phyloP scores from a whole-genome alignment of 2,329 filamentous ascomycete genomes.

The Paraphoma sp. region DNA sequence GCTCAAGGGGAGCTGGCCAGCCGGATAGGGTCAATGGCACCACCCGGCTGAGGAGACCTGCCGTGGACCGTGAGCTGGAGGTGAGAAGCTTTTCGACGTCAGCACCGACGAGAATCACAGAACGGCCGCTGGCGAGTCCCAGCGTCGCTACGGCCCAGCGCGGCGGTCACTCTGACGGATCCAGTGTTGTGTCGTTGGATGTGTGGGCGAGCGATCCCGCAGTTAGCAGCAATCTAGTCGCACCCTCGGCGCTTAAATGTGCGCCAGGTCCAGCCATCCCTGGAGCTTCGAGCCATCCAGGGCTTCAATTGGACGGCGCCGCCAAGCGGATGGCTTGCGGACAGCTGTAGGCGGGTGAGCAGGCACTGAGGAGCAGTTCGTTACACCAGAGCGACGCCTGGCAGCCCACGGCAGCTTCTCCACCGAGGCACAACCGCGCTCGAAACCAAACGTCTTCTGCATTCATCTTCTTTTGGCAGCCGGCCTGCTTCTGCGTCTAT shows the following conservation, averaged over 20 bases:
- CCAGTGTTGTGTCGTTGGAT: constrained; percentile 22
- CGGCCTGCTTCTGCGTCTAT: constrained; percentile 27
- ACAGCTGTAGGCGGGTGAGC: constrained; percentile 15
- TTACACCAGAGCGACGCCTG: constrained; percentile 14
- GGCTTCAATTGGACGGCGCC: constrained; percentile 13
- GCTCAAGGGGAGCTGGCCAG: constrained; percentile 2
- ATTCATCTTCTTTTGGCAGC: constrained; percentile 26
- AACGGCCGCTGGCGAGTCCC: background rate
- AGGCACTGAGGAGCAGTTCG: constrained; percentile 11
- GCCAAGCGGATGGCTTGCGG: constrained; percentile 13
- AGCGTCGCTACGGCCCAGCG: constrained; percentile 1
- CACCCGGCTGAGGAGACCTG: background rate
- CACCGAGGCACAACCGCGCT: constrained; percentile 16
- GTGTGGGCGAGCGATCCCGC: constrained; percentile 12
- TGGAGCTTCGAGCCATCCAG: constrained; percentile 7
- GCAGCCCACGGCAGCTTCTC: constrained; percentile 4
- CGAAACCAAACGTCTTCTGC: constrained; percentile 24
- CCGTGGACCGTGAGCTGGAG: background rate
- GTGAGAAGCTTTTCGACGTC: background rate
- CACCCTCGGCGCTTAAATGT: constrained; percentile 20
- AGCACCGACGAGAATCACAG: background rate
- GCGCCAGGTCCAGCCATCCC: constrained; percentile 8
- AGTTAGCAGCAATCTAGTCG: constrained; percentile 11
- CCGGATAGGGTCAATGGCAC: background rate
- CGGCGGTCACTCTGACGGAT: constrained; percentile 5